phyloP scores from a whole-genome alignment of 768 basidiomycete genomes.

The Leccinum disarticulatum region DNA sequence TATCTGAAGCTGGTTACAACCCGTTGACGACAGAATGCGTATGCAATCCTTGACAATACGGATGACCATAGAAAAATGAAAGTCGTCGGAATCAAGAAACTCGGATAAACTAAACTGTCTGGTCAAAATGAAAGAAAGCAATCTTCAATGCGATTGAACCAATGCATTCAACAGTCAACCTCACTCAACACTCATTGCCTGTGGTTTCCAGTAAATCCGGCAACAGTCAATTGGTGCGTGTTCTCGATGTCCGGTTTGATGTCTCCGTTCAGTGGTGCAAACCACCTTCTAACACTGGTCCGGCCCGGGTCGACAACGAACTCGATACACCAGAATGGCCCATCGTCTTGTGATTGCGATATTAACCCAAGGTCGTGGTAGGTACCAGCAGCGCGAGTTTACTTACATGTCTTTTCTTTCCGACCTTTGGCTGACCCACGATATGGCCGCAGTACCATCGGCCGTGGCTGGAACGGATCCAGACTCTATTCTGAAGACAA shows the following conservation, averaged over 20 bases:
- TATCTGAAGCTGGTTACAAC: no score
- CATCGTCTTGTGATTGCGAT: constrained; percentile 38
- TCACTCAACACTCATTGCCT: constrained; percentile 5
- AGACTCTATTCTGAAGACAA: constrained; percentile 41
- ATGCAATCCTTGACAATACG: no score
- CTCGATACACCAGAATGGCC: constrained; percentile 54
- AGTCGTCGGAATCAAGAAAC: no score
- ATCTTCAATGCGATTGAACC: no score
- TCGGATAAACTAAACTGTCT: background rate
- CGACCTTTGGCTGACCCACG: constrained; percentile 42
- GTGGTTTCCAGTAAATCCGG: constrained; percentile 39
- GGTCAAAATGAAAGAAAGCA: background rate
- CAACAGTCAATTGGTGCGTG: constrained; percentile 42
- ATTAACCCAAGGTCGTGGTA: background rate
- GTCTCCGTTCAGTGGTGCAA: constrained; percentile 64
- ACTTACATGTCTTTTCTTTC: constrained; percentile 48
- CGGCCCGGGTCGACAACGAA: constrained; percentile 39
- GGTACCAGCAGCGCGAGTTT: background rate
- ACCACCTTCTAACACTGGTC: constrained; percentile 51
- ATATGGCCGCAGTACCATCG: constrained; percentile 54
- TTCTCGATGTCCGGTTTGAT: constrained; percentile 58
- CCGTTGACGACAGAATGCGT: no score
- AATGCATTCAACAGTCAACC: background rate
- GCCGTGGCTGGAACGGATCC: constrained; percentile 50
- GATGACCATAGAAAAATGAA: no score